Evolutionary conservation across 495 filamentous ascomycete genomes (phyloP), one percentile per base, ranked within the genome.

Genomic region (Chaetomium fimeti): DNA sequence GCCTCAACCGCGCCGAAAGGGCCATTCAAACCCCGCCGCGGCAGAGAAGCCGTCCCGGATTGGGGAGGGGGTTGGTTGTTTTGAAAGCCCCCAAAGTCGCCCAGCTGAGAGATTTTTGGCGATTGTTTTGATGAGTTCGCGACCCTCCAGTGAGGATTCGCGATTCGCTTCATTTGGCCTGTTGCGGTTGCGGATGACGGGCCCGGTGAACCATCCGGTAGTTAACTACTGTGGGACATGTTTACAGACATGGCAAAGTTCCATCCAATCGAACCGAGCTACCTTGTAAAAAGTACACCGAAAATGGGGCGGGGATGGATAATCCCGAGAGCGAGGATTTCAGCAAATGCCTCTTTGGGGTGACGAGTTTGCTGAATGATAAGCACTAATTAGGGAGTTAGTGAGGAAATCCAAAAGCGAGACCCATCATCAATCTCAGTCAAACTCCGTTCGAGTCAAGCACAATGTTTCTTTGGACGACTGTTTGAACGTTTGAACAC

Each of bases 11-110:
- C 57, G 57, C 18, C 42, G 15, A 36, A 25, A 51, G n/a, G n/a
- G 12, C 52, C 18, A 32, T 43, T 47, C 48, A 57, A 27, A 11
- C 53, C 61, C 53, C 22, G 28, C 54, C 62, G 54, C 62, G 62
- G 54, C 62, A 58, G 40, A 29, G 54, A 25, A 58, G 32, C 62
- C 62, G 62, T 57, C 32, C 61, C 61, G 52, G 60, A 29, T 27
- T 56, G 15, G 32, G 18, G 45, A n/a, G n/a, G 49, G 60, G 49
- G 24, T 54, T 43, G 20, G 36, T 32, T 54, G 2, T 29, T 51
- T 61, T 6, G 24, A 11, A 5, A 47, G 16, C 13, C 16, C 32
- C 40, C 9, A 25, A 47, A 15, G 38, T 40, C 38, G 13, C 40
- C 45, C 40, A 47, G 16, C 15, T 52, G 13, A 18, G 59, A 29